Base-by-base conservation (phyloP, 805 yeast genomes). In the Ogataea ganodermae region DNA sequence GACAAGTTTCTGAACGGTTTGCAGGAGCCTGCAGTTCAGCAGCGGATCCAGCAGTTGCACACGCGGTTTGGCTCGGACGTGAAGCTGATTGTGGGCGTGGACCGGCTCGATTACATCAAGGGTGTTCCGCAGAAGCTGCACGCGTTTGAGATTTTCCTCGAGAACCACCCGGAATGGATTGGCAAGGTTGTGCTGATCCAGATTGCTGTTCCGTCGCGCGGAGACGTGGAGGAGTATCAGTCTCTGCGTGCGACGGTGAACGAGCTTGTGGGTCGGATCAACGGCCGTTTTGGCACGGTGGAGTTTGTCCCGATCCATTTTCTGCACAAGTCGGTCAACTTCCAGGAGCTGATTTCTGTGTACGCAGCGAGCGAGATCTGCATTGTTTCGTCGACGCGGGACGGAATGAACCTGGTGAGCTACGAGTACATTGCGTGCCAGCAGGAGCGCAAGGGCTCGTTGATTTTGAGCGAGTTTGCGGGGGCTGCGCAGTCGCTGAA, bases 401-500 rank as follows among this genome's bases (percentile, higher is more conserved):
- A 94, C 65, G 99, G 99, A 59, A 94, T 94, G 99, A 94, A 94
- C 65, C 78, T 94, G 61, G 99, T 95, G 36, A 81, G 92, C 44
- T 95, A 89, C 66, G 99, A 94, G 70, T 94, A 94, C 68, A 89
- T 94, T 59, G 97, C 98, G 1, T 92, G 98, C 63, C 99, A 94
- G 69, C 56, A 64, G 43, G 83, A 84, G 39, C 82, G 82, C 51
- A 83, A 89, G 53, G 99, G 99, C 7, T 82, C 90, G 3, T 74
- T 94, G 57, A 87, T 94, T 41, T 67, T 94, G 52, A 85, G 96
- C 35, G 99, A 94, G 70, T 94, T 94, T 70, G 94, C 99, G 0
- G 99, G 99, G 41, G 99, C 99, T n/a, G 98, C 99, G 1, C 99
- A 94, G 70, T 86, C 96, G 1, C 73, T 94, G 53, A 92, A 94